Conservation (phyloP, 2,329 filamentous ascomycete species). For the Diplocarpon mali region DNA sequence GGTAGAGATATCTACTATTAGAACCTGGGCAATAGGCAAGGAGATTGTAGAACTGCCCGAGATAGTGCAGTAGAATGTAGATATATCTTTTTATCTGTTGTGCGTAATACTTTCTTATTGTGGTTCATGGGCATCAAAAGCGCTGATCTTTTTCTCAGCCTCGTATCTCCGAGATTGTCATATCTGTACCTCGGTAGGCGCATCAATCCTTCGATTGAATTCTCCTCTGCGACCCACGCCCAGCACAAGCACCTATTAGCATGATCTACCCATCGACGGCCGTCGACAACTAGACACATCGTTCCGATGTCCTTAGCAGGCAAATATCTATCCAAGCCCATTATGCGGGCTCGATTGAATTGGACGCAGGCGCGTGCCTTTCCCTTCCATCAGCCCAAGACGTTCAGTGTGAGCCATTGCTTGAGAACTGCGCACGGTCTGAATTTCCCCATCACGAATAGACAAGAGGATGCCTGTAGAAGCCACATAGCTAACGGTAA, state of each 20-base stretch:
- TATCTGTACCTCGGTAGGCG: too few relatives aligned
- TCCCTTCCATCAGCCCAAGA: background rate
- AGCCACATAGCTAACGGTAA: background rate
- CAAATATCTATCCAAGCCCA: background rate
- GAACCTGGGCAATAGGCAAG: too few relatives aligned
- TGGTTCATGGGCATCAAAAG: too few relatives aligned
- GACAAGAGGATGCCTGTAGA: background rate
- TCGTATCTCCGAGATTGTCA: too few relatives aligned
- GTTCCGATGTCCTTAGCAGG: conserved; percentile 1
- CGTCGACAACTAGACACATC: background rate
- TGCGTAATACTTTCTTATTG: too few relatives aligned
- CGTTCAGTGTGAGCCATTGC: background rate
- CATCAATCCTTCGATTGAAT: background rate
- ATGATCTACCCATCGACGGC: background rate
- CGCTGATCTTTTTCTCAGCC: too few relatives aligned
- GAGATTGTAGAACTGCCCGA: too few relatives aligned
- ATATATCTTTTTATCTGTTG: too few relatives aligned
- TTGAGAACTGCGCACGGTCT: background rate
- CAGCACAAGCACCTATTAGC: background rate
- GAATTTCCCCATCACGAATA: conserved; percentile 1
- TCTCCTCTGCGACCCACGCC: background rate
- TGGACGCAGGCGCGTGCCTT: background rate
- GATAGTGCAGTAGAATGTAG: too few relatives aligned
- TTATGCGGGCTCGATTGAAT: background rate
- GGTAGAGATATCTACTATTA: too few relatives aligned